These are phyloP conservation scores for Wickerhamiella domercqiae DNA, from an alignment of 805 yeast genomes.

Conservation along the genomic window DNA sequence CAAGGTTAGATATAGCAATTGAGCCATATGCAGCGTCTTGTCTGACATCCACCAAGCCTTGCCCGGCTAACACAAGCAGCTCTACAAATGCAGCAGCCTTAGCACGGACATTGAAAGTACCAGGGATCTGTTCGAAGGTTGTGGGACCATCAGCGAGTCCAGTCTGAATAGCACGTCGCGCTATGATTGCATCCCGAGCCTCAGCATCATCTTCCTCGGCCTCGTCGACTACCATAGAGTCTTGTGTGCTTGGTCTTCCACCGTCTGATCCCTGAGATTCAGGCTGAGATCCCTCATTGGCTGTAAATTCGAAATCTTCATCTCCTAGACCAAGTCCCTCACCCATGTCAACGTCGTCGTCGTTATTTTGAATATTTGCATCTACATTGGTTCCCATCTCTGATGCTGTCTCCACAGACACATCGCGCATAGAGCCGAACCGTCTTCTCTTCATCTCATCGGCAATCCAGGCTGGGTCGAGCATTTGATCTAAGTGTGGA, in stretches of 20 bases:
- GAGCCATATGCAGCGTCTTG: constrained; percentile 11
- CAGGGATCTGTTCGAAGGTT: constrained; percentile 7
- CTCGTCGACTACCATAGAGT: constrained; percentile 2
- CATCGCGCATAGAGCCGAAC: neutral
- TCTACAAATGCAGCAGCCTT: constrained; percentile 10
- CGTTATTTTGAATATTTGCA: neutral
- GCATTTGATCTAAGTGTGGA: constrained; percentile 4
- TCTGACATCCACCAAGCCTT: constrained; percentile 5
- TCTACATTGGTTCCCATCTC: neutral
- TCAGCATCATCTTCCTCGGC: constrained; percentile 9
- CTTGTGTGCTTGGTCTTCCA: too few species aligned
- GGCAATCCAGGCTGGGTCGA: constrained; percentile 9
- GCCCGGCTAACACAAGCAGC: constrained; percentile 9
- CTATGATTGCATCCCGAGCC: constrained; percentile 5
- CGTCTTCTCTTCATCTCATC: constrained; percentile 13
- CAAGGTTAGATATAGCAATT: constrained; percentile 1
- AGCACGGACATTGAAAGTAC: constrained; percentile 7
- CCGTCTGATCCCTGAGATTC: neutral
- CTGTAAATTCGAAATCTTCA: neutral
- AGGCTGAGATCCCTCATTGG: neutral
- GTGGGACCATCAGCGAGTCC: constrained; percentile 4
- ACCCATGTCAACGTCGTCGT: constrained; percentile 3
- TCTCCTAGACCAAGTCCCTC: constrained; percentile 2
- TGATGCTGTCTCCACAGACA: neutral
- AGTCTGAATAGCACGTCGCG: constrained; percentile 6